These are phyloP conservation scores for Cryphonectria parasitica DNA, from an alignment of 2,329 filamentous ascomycete species.

Conservation along the genomic window DNA sequence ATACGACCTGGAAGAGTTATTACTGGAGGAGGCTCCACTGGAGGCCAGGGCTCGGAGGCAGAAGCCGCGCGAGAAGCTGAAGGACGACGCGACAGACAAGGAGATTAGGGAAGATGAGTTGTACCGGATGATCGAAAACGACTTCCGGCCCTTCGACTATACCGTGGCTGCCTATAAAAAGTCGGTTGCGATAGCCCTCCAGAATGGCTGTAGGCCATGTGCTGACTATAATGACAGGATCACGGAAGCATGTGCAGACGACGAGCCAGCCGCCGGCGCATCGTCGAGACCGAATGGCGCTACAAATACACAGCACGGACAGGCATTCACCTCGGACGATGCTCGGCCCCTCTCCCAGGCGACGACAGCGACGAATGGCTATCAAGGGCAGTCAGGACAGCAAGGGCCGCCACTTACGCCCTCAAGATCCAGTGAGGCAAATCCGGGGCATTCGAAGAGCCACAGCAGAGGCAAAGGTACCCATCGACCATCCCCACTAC, in stretches of 20 bases:
- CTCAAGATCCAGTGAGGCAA: conserved; percentile 17
- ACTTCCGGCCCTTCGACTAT: conserved; percentile 96
- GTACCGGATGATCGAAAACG: conserved; percentile 89
- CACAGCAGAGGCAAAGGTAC: conserved; percentile 31
- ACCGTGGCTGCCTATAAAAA: conserved; percentile 79
- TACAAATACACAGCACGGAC: conserved; percentile 37
- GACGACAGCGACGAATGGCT: conserved; percentile 33
- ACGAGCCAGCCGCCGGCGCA: conserved; percentile 16
- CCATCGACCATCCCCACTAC: conserved; percentile 44
- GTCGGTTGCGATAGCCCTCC: conserved; percentile 47
- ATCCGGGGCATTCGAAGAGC: conserved; percentile 18
- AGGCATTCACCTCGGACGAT: conserved; percentile 58
- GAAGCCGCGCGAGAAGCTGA: conserved; percentile 88
- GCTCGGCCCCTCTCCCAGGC: conserved; percentile 45
- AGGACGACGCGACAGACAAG: conserved; percentile 92
- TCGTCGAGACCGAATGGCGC: conserved; percentile 20
- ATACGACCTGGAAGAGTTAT: conserved; percentile 91
- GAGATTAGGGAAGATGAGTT: conserved; percentile 94
- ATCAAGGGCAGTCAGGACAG: conserved; percentile 29
- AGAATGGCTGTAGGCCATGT: background rate
- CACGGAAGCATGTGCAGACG: conserved; percentile 29
- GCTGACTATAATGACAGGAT: conserved; percentile 32
- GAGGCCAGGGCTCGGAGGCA: conserved; percentile 91
- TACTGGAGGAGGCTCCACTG: conserved; percentile 91
- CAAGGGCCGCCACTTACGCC: conserved; percentile 27